phyloP scores from a whole-genome alignment of 1,284 basidiomycete species.

The Fomitopsis pinicola region DNA sequence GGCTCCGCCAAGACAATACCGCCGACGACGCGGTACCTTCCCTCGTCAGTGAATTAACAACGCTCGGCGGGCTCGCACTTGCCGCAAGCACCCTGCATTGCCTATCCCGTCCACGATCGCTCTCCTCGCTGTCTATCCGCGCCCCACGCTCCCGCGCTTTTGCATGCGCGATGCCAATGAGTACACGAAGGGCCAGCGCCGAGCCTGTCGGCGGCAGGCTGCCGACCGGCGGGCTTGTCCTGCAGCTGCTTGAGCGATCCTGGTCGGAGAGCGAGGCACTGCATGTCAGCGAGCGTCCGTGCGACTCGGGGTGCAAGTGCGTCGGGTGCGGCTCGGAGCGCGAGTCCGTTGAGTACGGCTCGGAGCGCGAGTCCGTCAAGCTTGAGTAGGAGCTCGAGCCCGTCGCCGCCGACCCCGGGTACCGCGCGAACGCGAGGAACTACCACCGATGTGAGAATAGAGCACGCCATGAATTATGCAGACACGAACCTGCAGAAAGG shows the following conservation, averaged over 20 bases:
- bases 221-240: conserved; percentile 46
- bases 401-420: too few species aligned
- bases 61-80: conserved; percentile 42
- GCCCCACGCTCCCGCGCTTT: conserved; percentile 25
- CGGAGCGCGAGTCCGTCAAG: too few species aligned
- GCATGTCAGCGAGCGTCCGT: conserved; percentile 52
- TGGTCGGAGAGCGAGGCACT: conserved; percentile 44
- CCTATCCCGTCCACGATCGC: conserved; percentile 49
- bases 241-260: conserved; percentile 35
- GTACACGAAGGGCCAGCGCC: conserved; percentile 30
- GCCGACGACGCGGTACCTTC: conserved; percentile 66
- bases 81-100: conserved; percentile 73
- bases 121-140: conserved; percentile 15
- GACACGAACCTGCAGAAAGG: conserved; percentile 69
- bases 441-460: conserved; percentile 35
- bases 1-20: conserved; percentile 96
- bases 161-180: conserved; percentile 22
- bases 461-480: conserved; percentile 1
- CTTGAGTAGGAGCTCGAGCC: too few species aligned
- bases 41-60: conserved; percentile 24
- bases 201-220: conserved; percentile 56
- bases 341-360: too few species aligned
- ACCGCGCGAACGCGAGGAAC: conserved; percentile 99
- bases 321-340: conserved; percentile 24
- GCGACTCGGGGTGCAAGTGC: conserved; percentile 28